These are phyloP conservation scores for Metroxylon sagu DNA, from an alignment of 176 grass and related monocot genomes.

Conservation along the genomic window DNA sequence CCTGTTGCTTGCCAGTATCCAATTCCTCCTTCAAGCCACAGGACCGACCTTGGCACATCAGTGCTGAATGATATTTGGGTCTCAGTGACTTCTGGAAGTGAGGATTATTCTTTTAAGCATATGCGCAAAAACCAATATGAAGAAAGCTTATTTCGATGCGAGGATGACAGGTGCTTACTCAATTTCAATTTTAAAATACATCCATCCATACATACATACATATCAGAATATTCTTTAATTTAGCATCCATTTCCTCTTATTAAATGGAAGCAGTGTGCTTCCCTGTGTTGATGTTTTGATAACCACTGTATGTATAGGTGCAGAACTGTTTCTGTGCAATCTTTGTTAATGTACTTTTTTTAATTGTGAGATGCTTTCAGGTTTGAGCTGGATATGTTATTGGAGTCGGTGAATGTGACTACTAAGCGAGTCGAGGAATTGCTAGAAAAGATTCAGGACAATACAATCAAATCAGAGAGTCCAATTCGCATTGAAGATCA, in stretches of 20 bases:
- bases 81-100: slow-evolving; percentile 98
- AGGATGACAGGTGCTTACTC: slow-evolving; percentile 73
- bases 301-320: too few relatives aligned
- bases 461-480: slow-evolving; percentile 74
- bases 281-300: too few relatives aligned
- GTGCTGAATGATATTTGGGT: slow-evolving; percentile 94
- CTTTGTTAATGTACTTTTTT: too few relatives aligned
- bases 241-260: too few relatives aligned
- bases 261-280: too few relatives aligned
- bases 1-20: slow-evolving; percentile 45
- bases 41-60: slow-evolving; percentile 68
- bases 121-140: slow-evolving; percentile 99
- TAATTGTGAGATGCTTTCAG: slow-evolving; percentile 29
- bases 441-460: slow-evolving; percentile 97
- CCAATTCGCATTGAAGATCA: slow-evolving; percentile 69
- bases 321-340: too few relatives aligned
- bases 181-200: too few relatives aligned
- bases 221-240: too few relatives aligned
- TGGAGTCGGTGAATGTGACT: slow-evolving; percentile 92
- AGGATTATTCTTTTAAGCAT: slow-evolving; percentile 99
- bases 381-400: slow-evolving; percentile 96
- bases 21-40: slow-evolving; percentile 73
- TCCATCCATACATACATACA: too few relatives aligned
- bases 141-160: slow-evolving; percentile 97
- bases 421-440: slow-evolving; percentile 87